phyloP scores from a whole-genome alignment of 2,329 filamentous ascomycete genomes.

The Calonectria montana region DNA sequence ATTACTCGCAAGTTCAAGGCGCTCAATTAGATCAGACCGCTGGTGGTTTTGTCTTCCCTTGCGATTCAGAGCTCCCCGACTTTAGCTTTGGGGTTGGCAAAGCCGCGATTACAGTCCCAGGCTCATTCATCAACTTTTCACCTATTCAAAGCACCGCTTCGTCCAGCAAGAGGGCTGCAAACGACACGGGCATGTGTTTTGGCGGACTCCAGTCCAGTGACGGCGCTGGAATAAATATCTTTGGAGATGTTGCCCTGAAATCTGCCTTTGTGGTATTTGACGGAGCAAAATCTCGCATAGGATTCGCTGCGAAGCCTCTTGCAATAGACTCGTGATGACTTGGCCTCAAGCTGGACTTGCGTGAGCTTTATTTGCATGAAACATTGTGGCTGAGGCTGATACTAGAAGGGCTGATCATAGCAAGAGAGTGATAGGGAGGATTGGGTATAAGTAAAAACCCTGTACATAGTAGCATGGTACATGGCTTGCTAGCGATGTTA shows the following conservation, averaged over 20 bases:
- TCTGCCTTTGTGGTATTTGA: conserved; percentile 70
- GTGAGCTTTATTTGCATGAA: not conserved
- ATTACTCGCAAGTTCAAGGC: conserved; percentile 60
- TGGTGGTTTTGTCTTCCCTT: conserved; percentile 61
- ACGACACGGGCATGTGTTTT: conserved; percentile 60
- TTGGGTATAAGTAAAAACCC: not conserved
- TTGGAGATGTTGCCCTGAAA: conserved; percentile 71
- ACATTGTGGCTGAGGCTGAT: not conserved
- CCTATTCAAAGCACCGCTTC: conserved; percentile 27
- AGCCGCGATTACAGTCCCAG: conserved; percentile 67
- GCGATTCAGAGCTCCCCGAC: conserved; percentile 58
- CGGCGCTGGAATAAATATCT: conserved; percentile 63
- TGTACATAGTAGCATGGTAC: not conserved
- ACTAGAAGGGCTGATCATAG: not conserved
- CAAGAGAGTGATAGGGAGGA: not conserved
- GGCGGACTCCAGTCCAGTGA: conserved; percentile 73
- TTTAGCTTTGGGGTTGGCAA: conserved; percentile 67
- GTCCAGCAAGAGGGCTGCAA: not conserved
- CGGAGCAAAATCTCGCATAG: conserved; percentile 40
- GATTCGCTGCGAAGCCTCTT: conserved; percentile 33
- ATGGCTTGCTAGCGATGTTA: not conserved
- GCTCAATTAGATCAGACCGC: conserved; percentile 52
- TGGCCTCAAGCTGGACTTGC: not conserved
- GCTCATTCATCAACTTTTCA: conserved; percentile 66
- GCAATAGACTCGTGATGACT: not conserved